Evolutionary conservation across 2,329 filamentous ascomycete genomes (phyloP), one percentile per base, ranked within the genome.

Genomic region (Podosphaera xanthii): DNA sequence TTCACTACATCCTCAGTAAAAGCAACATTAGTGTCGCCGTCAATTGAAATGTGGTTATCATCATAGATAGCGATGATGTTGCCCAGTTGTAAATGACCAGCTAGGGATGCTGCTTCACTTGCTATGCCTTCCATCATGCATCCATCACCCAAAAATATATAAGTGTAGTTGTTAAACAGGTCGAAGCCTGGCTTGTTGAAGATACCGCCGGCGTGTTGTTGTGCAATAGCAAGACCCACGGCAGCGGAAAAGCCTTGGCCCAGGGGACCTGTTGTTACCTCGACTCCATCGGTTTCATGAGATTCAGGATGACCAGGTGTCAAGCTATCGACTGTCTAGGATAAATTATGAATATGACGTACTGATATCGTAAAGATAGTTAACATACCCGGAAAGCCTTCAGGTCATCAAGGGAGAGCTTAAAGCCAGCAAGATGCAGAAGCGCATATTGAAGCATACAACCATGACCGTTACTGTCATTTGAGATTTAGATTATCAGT

Each of bases 371-470:
- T 31, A 42, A 48, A 30, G 6, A 34, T 14, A 6, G 42, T 46
- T 34, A 44, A 61, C 87, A 73, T 82, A 95, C 89, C 74, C 92
- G 86, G 87, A 98, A 98, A 68, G 77, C 75, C 83, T 97, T 98
- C 67, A 98, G 74, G 75, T 97, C 92, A 69, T 98, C 87, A 63
- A 98, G 77, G 69, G 81, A 80, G 67, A 98, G 68, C 64, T 76
- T 81, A 73, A 94, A 98, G 73, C 92, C 92, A 75, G 90, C 95
- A 60, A 98, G 80, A 78, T 98, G 92, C 69, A 98, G 86, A 67
- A 98, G 81, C 69, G 91, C 86, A 83, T 98, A 98, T 74, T 96
- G 92, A 62, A 98, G 87, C 90, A 98, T 95, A 82, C 92, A 98
- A 68, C 85, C 92, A 77, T 98, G 92, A 68, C 92, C 92, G 79